Evolutionary conservation across 768 basidiomycete genomes (phyloP).

Genomic region (Auriscalpium microsporum): DNA sequence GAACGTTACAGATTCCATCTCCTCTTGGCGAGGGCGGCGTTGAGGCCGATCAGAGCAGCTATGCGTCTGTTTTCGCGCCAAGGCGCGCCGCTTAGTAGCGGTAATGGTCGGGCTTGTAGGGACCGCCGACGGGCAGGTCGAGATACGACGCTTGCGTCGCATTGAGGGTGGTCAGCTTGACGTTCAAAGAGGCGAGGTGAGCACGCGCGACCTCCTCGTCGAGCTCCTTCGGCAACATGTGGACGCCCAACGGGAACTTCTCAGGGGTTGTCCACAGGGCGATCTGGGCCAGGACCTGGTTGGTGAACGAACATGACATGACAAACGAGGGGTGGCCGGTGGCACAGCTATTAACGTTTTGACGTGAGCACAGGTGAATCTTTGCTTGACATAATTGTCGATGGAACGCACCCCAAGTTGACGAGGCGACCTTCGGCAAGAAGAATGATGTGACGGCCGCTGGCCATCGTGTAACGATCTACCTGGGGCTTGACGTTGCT

Average conservation of each 20-base stretch:
- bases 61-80: conserved; percentile 1
- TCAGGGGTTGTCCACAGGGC: conserved; percentile 92
- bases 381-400: neutral
- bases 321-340: conserved; percentile 99
- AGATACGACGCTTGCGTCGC: conserved; percentile 81
- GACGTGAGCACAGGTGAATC: conserved; percentile 3
- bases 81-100: conserved; percentile 37
- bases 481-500: conserved; percentile 99
- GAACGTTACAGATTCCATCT: conserved; percentile 62
- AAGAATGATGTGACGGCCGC: conserved; percentile 91
- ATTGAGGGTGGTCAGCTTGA: conserved; percentile 80
- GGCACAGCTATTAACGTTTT: conserved; percentile 56
- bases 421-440: conserved; percentile 98
- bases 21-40: conserved; percentile 40
- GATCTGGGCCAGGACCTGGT: conserved; percentile 97
- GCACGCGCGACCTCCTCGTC: conserved; percentile 99
- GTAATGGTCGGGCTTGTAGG: conserved; percentile 70
- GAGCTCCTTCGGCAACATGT: conserved; percentile 97
- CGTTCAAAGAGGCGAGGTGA: conserved; percentile 83
- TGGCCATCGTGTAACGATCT: conserved; percentile 90
- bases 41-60: conserved; percentile 50
- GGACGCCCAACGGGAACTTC: conserved; percentile 93
- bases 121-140: conserved; percentile 78
- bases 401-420: conserved; percentile 73
- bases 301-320: conserved; percentile 99